A percentile compares a stretch with the other conserved stretches of the same genome.
Evolutionary conservation across 306 rosid genomes (phyloP).

Genomic region (Begonia masoniana): DNA sequence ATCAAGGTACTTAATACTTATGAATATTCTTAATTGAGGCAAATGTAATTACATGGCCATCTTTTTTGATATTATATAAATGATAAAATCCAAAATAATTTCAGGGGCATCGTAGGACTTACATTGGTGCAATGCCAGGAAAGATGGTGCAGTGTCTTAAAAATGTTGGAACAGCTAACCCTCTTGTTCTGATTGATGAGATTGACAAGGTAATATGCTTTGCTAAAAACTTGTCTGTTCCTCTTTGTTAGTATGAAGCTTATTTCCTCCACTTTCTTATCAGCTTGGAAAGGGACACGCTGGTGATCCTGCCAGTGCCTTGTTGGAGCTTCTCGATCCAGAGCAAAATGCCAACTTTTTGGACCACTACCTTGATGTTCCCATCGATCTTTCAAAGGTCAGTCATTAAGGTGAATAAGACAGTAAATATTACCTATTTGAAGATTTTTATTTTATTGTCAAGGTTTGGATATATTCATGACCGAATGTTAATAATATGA

Average conservation of each 20-base stretch:
- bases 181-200: constrained; percentile 95
- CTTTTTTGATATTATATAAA: constrained; percentile 5
- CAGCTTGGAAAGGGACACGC: constrained; percentile 98
- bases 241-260: no score
- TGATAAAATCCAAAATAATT: constrained; percentile 13
- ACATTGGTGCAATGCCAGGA: constrained; percentile 99
- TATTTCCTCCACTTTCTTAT: constrained; percentile 9
- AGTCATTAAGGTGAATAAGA: constrained; percentile 6
- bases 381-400: constrained; percentile 96
- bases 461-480: no score
- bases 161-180: constrained; percentile 92
- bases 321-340: constrained; percentile 98
- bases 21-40: background rate
- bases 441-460: no score
- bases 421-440: no score
- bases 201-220: constrained; percentile 69
- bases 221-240: background rate
- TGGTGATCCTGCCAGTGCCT: constrained; percentile 99
- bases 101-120: constrained; percentile 99
- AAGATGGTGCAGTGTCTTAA: constrained; percentile 99
- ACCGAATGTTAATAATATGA: no score
- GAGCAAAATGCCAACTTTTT: constrained; percentile 99
- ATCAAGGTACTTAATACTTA: constrained; percentile 73
- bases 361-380: constrained; percentile 98
- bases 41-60: no score